Evolutionary conservation across 768 basidiomycete genomes (phyloP), one percentile per base, ranked within the genome.

Genomic region (Collybiopsis luxurians): DNA sequence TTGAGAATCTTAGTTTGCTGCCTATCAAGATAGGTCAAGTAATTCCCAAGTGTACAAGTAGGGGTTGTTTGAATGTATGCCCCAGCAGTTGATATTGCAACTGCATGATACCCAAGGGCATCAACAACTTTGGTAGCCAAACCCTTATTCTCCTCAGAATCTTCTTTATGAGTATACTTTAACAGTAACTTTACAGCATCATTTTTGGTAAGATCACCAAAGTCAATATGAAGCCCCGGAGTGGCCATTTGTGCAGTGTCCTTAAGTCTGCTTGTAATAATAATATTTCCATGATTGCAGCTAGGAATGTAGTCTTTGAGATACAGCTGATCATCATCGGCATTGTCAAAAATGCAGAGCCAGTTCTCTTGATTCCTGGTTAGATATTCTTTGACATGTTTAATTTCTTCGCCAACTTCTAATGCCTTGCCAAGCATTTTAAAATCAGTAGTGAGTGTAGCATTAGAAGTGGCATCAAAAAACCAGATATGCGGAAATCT

Each of bases 221-320:
- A 30, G 46, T 17, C 1, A 45, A 54, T 4, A 15, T 38, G 24
- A 21, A 24, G 11, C 12, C 47, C 13, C 4, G 39, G 53, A 27
- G 40, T 44, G n/a, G 55, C 52, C 45, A 58, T 36, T 1, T 42
- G 39, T 13, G 23, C 11, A 2, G 58, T 39, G 12, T 55, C 54
- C 13, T 23, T 47, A 48, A 58, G 58, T 11, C 60, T 50, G 27
- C 57, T 57, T 17, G 60, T 61, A 30, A 58, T 56, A 1, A 61
- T 17, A n/a, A 61, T 56, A 44, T 58, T 58, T 7, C 60, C 60
- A 43, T 56, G 57, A 2, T 38, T 42, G 40, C 59, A 53, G 1
- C 19, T 27, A 24, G 60, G 57, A 15, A 61, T 24, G 52, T 24
- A 42, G 23, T 23, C 2, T 24, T 50, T 38, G 31, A 61, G 30